phyloP scores from a whole-genome alignment of 495 filamentous ascomycete species.

The Xylaria palmicola region DNA sequence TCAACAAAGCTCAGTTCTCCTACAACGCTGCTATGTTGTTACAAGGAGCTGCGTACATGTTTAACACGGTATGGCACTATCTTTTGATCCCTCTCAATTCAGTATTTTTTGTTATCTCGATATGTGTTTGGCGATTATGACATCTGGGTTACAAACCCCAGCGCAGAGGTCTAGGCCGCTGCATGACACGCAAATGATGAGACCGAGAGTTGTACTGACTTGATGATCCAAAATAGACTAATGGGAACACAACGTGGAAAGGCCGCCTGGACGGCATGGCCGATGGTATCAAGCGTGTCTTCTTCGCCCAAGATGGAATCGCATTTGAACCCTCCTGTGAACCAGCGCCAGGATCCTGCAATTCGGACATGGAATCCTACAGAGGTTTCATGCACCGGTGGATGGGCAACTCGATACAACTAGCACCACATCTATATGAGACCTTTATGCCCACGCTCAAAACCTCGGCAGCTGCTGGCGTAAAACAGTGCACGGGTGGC shows the following conservation, averaged over 20 bases:
- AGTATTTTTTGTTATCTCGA: neutral
- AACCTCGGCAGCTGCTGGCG: slow-evolving; percentile 58
- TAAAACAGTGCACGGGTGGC: slow-evolving; percentile 57
- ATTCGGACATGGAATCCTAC: slow-evolving; percentile 65
- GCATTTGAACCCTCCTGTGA: slow-evolving; percentile 61
- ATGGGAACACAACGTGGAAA: slow-evolving; percentile 45
- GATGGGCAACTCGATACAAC: slow-evolving; percentile 61
- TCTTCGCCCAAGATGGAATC: slow-evolving; percentile 43
- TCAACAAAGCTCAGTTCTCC: slow-evolving; percentile 48
- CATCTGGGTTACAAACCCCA: neutral
- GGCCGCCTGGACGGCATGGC: slow-evolving; percentile 44
- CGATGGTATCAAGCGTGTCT: slow-evolving; percentile 36
- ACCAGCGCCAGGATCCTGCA: slow-evolving; percentile 44
- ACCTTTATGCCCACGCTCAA: slow-evolving; percentile 50
- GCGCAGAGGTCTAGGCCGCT: too few species aligned
- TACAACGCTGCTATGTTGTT: slow-evolving; percentile 62
- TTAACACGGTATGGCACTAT: slow-evolving; percentile 46
- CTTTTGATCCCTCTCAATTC: neutral
- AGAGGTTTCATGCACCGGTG: slow-evolving; percentile 67
- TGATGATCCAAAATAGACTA: slow-evolving; percentile 38
- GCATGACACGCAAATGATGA: too few species aligned
- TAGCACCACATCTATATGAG: slow-evolving; percentile 41
- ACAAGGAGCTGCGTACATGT: slow-evolving; percentile 57
- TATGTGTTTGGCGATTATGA: neutral
- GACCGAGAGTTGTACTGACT: slow-evolving; percentile 16